Conservation (phyloP, 345 rosid genomes). For the Rubroshorea leprosula region DNA sequence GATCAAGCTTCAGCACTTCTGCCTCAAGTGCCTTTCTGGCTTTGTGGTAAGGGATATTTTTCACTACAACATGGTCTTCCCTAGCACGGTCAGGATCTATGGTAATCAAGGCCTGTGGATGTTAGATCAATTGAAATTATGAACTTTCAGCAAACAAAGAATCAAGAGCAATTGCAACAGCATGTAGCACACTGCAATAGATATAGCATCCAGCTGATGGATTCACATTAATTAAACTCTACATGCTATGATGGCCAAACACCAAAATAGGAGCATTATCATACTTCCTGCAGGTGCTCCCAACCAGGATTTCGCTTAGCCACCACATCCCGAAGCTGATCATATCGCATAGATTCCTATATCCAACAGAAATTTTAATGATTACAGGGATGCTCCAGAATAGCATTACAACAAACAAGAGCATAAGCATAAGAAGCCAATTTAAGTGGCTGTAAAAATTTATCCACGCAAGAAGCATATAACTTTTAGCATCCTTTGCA, state of each 20-base stretch:
- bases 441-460: too few relatives aligned
- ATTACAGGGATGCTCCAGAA: slow-evolving; percentile 1
- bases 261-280: slow-evolving; percentile 16
- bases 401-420: background rate
- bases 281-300: slow-evolving; percentile 90
- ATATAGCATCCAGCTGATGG: too few relatives aligned
- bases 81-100: slow-evolving; percentile 81
- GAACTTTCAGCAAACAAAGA: background rate
- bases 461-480: too few relatives aligned
- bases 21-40: slow-evolving; percentile 77
- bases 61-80: slow-evolving; percentile 74
- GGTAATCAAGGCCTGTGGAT: slow-evolving; percentile 64
- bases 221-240: too few relatives aligned
- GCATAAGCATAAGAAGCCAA: too few relatives aligned
- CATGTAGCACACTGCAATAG: too few relatives aligned
- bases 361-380: slow-evolving; percentile 18
- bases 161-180: background rate
- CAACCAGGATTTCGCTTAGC: slow-evolving; percentile 85
- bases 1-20: slow-evolving; percentile 64
- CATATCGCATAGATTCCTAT: slow-evolving; percentile 87
- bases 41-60: slow-evolving; percentile 75
- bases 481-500: too few relatives aligned
- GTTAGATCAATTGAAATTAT: slow-evolving; percentile 3
- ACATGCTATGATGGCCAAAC: too few relatives aligned
- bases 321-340: slow-evolving; percentile 77